Base-by-base conservation (phyloP, 352 stramenopile genomes). In the Globisporangium paroecandrum region DNA sequence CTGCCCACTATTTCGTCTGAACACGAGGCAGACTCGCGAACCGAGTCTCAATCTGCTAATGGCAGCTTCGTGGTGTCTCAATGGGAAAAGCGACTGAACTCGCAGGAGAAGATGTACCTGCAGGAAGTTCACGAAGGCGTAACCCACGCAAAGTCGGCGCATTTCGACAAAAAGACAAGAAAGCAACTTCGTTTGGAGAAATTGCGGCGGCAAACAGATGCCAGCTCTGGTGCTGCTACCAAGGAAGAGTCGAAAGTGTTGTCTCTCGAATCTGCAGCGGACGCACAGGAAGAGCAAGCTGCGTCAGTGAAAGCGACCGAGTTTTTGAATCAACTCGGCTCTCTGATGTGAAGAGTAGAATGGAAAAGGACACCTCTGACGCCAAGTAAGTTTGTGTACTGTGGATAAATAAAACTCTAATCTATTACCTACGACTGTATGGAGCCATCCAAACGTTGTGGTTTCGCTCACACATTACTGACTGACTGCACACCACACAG, bases 31-130 rank as follows among this genome's bases (percentile, higher is more conserved):
- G 60, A 32, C 3, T 13, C 38, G 2, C 61, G 22, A 25, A 15
- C 22, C 29, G 55, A 56, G 22, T 51, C 38, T 20, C 46, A 13
- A 6, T 36, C 25, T 7, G 60, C 15, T 22, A 27, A 62, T 3
- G 77, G 84, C 25, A 89, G 85, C 56, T 95, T 90, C 69, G 87
- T 95, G 22, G 76, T 84, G 12, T 93, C 87, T 10, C 87, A 93
- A 53, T 95, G 87, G 87, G 87, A 95, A 55, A 85, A 89, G 64
- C 83, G 79, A 13, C 72, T 95, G 20, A 90, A 89, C 32, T 63
- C 41, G 25, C 49, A 66, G 1, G 87, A 95, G 62, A 95, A 93
- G 64, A 38, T 68, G 6, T 85, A 87, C 63, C 58, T 95, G 3
- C 73, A 82, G 49, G 64, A 93, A 73, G 84, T 95, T 8, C 87